Conservation (phyloP, 2,329 filamentous ascomycete genomes). For the Ophiosphaerella narmari region DNA sequence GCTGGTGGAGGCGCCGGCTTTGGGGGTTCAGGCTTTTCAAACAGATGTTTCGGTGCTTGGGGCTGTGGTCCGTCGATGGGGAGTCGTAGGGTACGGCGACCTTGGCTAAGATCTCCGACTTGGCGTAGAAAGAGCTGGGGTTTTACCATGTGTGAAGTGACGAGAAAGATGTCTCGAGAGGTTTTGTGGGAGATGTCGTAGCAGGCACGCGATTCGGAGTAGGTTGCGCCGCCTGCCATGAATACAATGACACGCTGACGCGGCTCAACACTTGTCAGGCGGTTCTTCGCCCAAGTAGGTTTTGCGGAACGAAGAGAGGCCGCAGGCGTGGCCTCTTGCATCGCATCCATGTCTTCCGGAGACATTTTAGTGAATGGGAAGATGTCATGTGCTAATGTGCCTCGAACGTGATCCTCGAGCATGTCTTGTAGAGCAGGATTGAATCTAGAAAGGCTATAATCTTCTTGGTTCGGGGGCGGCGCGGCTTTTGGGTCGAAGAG, state of each 20-base stretch:
- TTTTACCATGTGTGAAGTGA: conserved; percentile 90
- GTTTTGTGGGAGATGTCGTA: conserved; percentile 79
- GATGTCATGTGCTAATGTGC: conserved; percentile 48
- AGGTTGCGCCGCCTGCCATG: conserved; percentile 93
- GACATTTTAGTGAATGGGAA: conserved; percentile 60
- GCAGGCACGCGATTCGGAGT: conserved; percentile 84
- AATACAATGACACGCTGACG: conserved; percentile 91
- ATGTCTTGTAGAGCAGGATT: conserved; percentile 81
- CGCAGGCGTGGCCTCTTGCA: conserved; percentile 56
- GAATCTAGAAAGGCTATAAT: conserved; percentile 85
- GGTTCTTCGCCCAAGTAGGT: conserved; percentile 90
- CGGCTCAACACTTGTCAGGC: conserved; percentile 75
- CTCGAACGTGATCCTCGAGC: conserved; percentile 68
- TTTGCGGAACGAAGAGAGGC: conserved; percentile 86
- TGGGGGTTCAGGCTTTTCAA: conserved; percentile 69
- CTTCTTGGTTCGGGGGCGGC: conserved; percentile 62
- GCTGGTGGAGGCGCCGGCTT: conserved; percentile 59
- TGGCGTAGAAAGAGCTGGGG: conserved; percentile 83
- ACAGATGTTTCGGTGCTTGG: conserved; percentile 84
- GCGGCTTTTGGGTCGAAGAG: conserved; percentile 72
- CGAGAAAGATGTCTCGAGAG: conserved; percentile 82
- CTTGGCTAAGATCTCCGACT: conserved; percentile 75
- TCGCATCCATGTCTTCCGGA: conserved; percentile 62
- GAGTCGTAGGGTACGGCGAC: conserved; percentile 76
- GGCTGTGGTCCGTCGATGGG: conserved; percentile 79